A percentile compares a stretch with the other conserved stretches of the same genome.
phyloP scores from a whole-genome alignment of 148 eudicot genomes.

The Limonium bicolor region DNA sequence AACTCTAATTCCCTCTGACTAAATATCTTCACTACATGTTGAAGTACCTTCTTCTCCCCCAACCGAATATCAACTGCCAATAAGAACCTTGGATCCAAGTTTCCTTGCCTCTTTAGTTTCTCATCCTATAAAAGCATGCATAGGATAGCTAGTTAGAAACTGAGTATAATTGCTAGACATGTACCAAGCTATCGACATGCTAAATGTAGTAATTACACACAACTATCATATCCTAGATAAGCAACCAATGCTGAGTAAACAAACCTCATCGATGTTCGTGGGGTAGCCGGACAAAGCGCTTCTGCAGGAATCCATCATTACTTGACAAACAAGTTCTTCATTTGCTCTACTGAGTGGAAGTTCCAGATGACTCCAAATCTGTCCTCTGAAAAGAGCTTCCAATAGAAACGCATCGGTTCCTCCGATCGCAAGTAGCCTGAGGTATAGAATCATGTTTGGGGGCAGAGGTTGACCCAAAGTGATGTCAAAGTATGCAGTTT shows the following conservation, averaged over 20 bases:
- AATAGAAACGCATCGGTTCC: conserved; percentile 80
- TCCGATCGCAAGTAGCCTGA: conserved; percentile 71
- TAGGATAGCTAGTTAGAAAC: too few relatives aligned
- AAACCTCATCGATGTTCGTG: conserved; percentile 81
- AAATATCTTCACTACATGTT: conserved; percentile 59
- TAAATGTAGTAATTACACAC: too few relatives aligned
- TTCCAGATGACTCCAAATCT: conserved; percentile 66
- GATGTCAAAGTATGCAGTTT: conserved; percentile 76
- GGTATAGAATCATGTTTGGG: conserved; percentile 54
- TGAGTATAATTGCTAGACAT: too few relatives aligned
- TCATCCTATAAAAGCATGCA: conserved; percentile 47
- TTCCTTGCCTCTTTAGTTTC: conserved; percentile 38
- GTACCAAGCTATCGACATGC: too few relatives aligned
- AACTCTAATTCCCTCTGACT: conserved; percentile 52
- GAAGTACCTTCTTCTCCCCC: conserved; percentile 86
- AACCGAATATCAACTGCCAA: conserved; percentile 56
- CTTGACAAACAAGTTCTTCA: conserved; percentile 77
- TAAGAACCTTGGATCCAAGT: conserved; percentile 29
- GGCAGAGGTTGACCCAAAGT: conserved; percentile 59
- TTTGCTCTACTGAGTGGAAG: conserved; percentile 68
- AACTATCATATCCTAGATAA: too few relatives aligned
- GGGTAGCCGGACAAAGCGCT: conserved; percentile 64
- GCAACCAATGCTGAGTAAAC: too few relatives aligned
- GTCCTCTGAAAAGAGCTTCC: conserved; percentile 70
- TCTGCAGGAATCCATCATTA: conserved; percentile 56